Evolutionary conservation across 2,329 filamentous ascomycete genomes (phyloP).

Genomic region (Pezicula radicicola): DNA sequence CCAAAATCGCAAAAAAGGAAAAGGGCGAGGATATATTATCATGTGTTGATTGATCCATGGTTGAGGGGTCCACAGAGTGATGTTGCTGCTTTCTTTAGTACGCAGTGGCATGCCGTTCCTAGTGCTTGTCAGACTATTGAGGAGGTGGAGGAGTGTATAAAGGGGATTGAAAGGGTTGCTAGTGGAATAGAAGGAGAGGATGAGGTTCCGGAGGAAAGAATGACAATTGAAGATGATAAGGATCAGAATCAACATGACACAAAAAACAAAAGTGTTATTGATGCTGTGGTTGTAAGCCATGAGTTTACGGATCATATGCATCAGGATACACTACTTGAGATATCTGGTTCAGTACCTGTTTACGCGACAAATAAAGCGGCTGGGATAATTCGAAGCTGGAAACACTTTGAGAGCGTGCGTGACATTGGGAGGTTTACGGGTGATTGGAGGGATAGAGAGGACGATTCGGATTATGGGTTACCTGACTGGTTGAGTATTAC

Average conservation of each 20-base stretch:
- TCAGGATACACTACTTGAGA: conserved; percentile 53
- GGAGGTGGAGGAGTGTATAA: conserved; percentile 50
- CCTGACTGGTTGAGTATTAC: conserved; percentile 61
- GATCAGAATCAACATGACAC: not conserved
- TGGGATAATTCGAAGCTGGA: conserved; percentile 52
- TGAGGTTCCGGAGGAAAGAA: conserved; percentile 1
- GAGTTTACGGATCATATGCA: conserved; percentile 71
- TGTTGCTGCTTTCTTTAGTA: conserved; percentile 61
- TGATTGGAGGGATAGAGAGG: conserved; percentile 27
- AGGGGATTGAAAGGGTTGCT: conserved; percentile 40
- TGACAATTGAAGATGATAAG: not conserved
- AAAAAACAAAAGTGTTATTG: conserved; percentile 37
- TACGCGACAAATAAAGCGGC: conserved; percentile 59
- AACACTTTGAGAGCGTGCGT: conserved; percentile 55
- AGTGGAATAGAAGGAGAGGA: not conserved
- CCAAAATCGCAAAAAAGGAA: not conserved
- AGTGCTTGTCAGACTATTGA: conserved; percentile 51
- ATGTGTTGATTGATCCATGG: conserved; percentile 66
- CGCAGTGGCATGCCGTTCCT: conserved; percentile 58
- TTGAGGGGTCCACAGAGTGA: conserved; percentile 60
- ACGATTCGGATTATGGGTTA: conserved; percentile 25
- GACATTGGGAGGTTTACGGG: conserved; percentile 20
- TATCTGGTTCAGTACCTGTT: conserved; percentile 51
- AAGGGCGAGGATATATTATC: conserved; percentile 45
- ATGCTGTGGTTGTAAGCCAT: conserved; percentile 58